These are phyloP conservation scores for Cryphonectria radicalis DNA, from an alignment of 2,329 filamentous ascomycete species.

Conservation along the genomic window DNA sequence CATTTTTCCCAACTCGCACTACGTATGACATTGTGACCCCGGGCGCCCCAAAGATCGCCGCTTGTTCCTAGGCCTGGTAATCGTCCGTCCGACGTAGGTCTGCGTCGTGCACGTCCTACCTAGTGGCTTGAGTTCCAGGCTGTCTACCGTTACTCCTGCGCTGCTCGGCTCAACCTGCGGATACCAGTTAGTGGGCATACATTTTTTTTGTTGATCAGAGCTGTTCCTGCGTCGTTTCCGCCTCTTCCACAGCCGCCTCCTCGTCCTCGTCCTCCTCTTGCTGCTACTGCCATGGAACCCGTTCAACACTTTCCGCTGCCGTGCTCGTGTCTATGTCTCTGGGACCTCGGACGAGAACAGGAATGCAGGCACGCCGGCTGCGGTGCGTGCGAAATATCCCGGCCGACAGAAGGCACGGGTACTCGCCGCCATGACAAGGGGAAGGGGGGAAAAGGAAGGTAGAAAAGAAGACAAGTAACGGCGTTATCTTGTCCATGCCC, in stretches of 20 bases:
- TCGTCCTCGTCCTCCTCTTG: not conserved
- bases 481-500: not conserved
- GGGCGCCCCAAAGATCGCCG: slow-evolving; percentile 25
- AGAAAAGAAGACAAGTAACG: not conserved
- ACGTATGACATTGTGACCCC: slow-evolving; percentile 26
- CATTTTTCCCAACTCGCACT: not conserved
- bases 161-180: slow-evolving; percentile 28
- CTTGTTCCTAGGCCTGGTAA: slow-evolving; percentile 16
- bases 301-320: slow-evolving; percentile 5
- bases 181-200: slow-evolving; percentile 10
- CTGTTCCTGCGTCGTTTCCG: not conserved
- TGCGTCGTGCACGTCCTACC: slow-evolving; percentile 20
- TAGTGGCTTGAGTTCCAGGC: slow-evolving; percentile 23
- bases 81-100: slow-evolving; percentile 20
- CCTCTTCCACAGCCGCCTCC: not conserved
- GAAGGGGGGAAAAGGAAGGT: too few species aligned
- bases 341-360: slow-evolving; percentile 20
- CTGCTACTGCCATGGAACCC: not conserved
- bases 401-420: slow-evolving; percentile 10
- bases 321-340: slow-evolving; percentile 21
- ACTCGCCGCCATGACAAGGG: not conserved
- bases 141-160: slow-evolving; percentile 18
- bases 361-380: slow-evolving; percentile 24
- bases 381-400: slow-evolving; percentile 26
- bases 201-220: not conserved